Base-by-base conservation (phyloP, 495 filamentous ascomycete species). In the Annulohypoxylon maeteangense region DNA sequence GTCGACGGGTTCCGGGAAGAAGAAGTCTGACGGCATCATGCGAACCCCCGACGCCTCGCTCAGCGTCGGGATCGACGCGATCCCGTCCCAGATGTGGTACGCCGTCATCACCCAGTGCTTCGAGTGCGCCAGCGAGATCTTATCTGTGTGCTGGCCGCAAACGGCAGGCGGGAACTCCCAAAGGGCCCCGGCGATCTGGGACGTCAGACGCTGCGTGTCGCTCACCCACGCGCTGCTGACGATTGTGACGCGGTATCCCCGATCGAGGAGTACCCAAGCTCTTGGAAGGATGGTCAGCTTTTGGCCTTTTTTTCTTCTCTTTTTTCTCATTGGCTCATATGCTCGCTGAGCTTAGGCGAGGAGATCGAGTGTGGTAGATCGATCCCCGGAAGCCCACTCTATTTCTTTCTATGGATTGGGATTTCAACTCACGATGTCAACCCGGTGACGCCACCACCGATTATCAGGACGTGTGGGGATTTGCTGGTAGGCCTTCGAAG, bases 91-190 rank as follows among this genome's bases (percentile, higher is more conserved):
- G 23, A 84, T 77, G 56, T 80, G 69, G 56, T 84, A 85, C 25
- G 78, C 74, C 32, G 76, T 78, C 78, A 86, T 80, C 27, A 76
- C 79, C 83, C 83, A 86, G 23, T 63, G 65, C 71, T 84, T 82
- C 1, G 78, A 84, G 40, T 78, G 74, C 1, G 76, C 72, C 0
- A 85, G 72, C 1, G 76, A 80, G 16, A 79, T 79, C 18, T 74
- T 72, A 65, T 82, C 79, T 8, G 78, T 82, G 55, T 86, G 83
- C 18, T 80, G 78, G 18, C 85, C 85, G 64, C 85, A 87, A 1
- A 80, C 80, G 0, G 80, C 80, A 0, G 84, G 82, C 0, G 84
- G 85, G 57, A 75, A 83, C 64, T 87, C 83, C 85, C 84, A 87
- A 1, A 87, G 76, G 2, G 84, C 84, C 8, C 83, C 84, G 4